Evolutionary conservation across 2,329 filamentous ascomycete species (phyloP).

Genomic region (Colletotrichum brevisporum): DNA sequence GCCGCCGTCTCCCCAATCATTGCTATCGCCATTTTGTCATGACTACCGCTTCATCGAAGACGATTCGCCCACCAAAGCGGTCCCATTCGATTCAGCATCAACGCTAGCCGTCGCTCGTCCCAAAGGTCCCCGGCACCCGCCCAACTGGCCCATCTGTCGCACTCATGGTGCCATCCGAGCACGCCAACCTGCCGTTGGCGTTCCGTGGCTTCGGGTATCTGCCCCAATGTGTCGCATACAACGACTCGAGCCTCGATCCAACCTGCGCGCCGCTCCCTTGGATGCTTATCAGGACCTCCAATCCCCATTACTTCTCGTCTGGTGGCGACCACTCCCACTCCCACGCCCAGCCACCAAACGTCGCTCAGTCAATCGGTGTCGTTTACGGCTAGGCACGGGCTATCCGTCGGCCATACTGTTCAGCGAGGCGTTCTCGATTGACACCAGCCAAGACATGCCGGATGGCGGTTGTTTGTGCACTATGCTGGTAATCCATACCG

Average conservation of each 20-base stretch:
- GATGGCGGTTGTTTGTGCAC: not conserved
- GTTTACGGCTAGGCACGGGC: conserved; percentile 28
- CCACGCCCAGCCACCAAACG: not conserved
- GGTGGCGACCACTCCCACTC: not conserved
- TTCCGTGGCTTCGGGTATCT: conserved; percentile 37
- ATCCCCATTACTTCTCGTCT: not conserved
- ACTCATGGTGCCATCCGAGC: conserved; percentile 19
- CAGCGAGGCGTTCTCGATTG: conserved; percentile 27
- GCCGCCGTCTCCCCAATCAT: conserved; percentile 7
- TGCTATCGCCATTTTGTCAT: conserved; percentile 18
- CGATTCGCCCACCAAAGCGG: not conserved
- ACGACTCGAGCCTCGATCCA: conserved; percentile 14
- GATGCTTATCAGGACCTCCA: conserved; percentile 7
- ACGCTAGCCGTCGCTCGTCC: not conserved
- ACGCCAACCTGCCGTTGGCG: conserved; percentile 17
- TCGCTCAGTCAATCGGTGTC: conserved; percentile 12
- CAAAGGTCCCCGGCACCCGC: conserved; percentile 4
- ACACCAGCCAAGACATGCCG: conserved; percentile 28
- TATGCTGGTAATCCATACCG: too few species aligned
- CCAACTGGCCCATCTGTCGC: conserved; percentile 13
- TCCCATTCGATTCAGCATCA: conserved; percentile 2
- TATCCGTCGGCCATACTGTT: conserved; percentile 29
- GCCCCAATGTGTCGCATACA: conserved; percentile 30
- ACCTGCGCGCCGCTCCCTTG: not conserved
- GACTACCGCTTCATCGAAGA: conserved; percentile 10